Percentiles rank a stretch among this genome's conserved stretches.
Evolutionary conservation across 23 red algal genomes (phyloP).

Genomic region (Gracilaria vermiculophylla): DNA sequence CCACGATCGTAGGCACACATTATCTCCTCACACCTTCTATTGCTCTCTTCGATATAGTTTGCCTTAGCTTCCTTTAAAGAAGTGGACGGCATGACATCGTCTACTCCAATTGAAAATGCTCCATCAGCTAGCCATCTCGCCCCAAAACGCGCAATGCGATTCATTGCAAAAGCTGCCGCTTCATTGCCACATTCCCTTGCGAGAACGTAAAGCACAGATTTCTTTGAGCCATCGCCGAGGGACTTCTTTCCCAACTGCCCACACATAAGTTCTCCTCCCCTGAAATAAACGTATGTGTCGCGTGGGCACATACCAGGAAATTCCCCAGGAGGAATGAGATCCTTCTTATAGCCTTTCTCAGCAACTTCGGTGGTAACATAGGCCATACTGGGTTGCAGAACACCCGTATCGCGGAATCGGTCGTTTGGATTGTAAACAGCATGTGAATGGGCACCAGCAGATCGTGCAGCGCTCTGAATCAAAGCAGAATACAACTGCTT

Average conservation of each 20-base stretch:
- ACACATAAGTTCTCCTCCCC: conserved; percentile 84
- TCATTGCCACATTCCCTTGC: conserved; percentile 67
- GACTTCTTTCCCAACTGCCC: conserved; percentile 93
- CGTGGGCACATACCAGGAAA: conserved; percentile 65
- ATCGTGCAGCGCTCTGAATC: conserved; percentile 63
- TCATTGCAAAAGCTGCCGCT: conserved; percentile 85
- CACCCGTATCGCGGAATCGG: conserved; percentile 8
- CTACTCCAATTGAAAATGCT: conserved; percentile 94
- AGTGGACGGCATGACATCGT: conserved; percentile 85
- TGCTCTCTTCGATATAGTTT: conserved; percentile 46
- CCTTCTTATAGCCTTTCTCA: conserved; percentile 66
- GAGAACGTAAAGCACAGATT: conserved; percentile 86
- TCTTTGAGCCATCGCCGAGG: conserved; percentile 83
- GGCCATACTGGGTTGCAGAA: conserved; percentile 18
- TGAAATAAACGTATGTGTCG: conserved; percentile 86
- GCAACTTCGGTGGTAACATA: conserved; percentile 55
- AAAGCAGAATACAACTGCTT: conserved; percentile 86
- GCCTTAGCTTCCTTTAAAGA: conserved; percentile 52
- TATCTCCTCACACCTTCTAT: conserved; percentile 61
- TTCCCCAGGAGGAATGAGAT: conserved; percentile 1
- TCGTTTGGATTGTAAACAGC: conserved; percentile 3
- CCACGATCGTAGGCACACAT: conserved; percentile 57
- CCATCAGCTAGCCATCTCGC: conserved; percentile 78
- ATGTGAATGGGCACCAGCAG: background rate
- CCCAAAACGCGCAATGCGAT: conserved; percentile 79